Base-by-base conservation (phyloP, 1,139 yeast species). In the Suhomyces ambrosiae region DNA sequence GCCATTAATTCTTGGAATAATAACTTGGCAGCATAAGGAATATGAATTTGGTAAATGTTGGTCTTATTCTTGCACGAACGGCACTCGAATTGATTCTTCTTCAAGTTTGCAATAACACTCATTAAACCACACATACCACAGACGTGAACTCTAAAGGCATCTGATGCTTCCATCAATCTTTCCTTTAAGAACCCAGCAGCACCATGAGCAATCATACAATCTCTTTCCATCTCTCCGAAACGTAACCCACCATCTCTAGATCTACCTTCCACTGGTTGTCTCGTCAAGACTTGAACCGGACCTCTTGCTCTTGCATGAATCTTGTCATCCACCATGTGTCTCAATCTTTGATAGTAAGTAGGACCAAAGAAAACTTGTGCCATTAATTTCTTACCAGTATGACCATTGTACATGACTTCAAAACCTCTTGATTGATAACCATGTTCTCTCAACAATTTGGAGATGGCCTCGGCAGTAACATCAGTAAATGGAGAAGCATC, bases 241-340 rank as follows among this genome's bases (percentile, higher is more conserved):
- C 99, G 85, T 57, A 92, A 76, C 57, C 99, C 99, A 77, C 99
- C 99, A 66, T 92, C 99, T 64, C 98, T 80, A 2, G 97, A 88
- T 65, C 99, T 80, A 76, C 99, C 99, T 66, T 92, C 99, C 0
- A 97, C 92, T 9, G 99, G 99, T 65, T 92, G 99, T 68, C 98
- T 85, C 5, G 99, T 92, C 63, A 92, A 75, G 40, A 92, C 95
- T 73, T 92, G 98, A 44, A 92, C 95, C 9, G 99, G 98, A 40
- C 99, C 99, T 74, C 98, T 83, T 8, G 99, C 98, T 71, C 99
- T 84, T 21, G 98, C 99, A 61, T 92, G 99, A 55, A 92, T 92
- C 79, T 92, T 92, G 65, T 92, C 99, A 63, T 92, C 97, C 43
- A 92, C 97, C 98, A 92, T 92, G 67, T 92, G 99, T 71, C 97